Evolutionary conservation across 148 eudicot species (phyloP), one percentile per base, ranked within the genome.

Genomic region (Rhododendron molle): DNA sequence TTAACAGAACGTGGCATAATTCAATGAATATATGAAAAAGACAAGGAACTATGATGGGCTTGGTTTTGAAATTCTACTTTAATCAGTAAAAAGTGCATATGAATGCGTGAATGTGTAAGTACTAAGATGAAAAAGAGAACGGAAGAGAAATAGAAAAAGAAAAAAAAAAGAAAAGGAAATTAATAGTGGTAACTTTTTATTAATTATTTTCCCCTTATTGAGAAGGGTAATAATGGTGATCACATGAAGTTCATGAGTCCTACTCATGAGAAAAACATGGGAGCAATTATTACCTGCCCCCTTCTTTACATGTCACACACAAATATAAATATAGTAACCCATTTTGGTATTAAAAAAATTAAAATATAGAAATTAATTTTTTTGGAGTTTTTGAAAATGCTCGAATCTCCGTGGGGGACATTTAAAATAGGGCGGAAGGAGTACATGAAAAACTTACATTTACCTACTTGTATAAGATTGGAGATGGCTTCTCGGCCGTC

Each of bases 211-310:
- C 62, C 83, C 83, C 80, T 86, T 60, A 89, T 85, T 87, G 81
- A 86, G 86, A 82, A 86, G 60, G 89, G 89, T 92, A 91, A 93
- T 93, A 88, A 93, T 93, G 93, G 93, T 77, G 87, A 89, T 91
- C 96, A 93, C 93, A 90, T 93, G 95, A 90, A 26, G 86, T 36
- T 87, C 79, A 89, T 90, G 91, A 91, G 85, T 56, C 77, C 87
- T 56, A 78, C 85, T 91, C 88, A 89, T 87, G 86, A 84, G 79
- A 79, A 87, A 90, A 87, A 86, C 88, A 90, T 89, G 91, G 87
- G 82, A 78, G 83, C 88, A 83, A 89, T 90, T 77, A 89, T 92
- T 91, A 76, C 71, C 76, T 87, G 84, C 79, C 88, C 78, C 54
- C 47, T 80, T 36, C 85, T 84, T 86, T 36, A 16, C 44, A 46